A percentile compares a stretch with the other conserved stretches of the same genome.
phyloP scores from a whole-genome alignment of 352 stramenopile species.

The Phytophthora pistaciae region DNA sequence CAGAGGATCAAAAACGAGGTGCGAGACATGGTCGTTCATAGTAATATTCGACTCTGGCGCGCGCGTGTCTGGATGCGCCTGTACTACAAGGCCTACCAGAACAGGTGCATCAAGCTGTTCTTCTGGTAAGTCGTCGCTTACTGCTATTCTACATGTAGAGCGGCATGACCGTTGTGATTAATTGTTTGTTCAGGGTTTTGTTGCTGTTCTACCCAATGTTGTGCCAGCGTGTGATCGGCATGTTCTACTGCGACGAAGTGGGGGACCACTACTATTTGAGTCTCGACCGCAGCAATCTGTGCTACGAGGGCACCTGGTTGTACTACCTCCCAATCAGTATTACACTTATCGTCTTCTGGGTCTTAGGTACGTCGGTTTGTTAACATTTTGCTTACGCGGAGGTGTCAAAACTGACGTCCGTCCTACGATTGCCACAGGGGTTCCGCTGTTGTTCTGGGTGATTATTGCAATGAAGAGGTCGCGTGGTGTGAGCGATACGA shows the following conservation, averaged over 20 bases:
- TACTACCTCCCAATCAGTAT: constrained; percentile 65
- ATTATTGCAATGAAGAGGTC: constrained; percentile 68
- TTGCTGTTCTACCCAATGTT: constrained; percentile 79
- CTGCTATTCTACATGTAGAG: not conserved
- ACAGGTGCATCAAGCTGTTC: constrained; percentile 81
- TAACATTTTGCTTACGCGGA: not conserved
- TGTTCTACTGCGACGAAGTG: constrained; percentile 85
- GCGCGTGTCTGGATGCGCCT: constrained; percentile 74
- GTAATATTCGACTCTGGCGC: constrained; percentile 75
- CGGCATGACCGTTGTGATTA: not conserved
- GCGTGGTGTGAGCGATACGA: constrained; percentile 54
- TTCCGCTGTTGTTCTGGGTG: constrained; percentile 76
- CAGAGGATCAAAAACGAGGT: constrained; percentile 64
- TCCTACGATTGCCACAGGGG: constrained; percentile 38
- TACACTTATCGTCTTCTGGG: constrained; percentile 60
- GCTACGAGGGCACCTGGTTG: constrained; percentile 65
- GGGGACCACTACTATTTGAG: constrained; percentile 68
- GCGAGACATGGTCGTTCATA: constrained; percentile 68
- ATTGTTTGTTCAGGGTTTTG: constrained; percentile 47
- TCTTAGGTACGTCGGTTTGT: constrained; percentile 49
- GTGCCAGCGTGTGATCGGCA: constrained; percentile 69
- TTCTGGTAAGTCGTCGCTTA: constrained; percentile 55
- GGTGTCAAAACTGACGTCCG: not conserved
- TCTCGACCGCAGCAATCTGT: constrained; percentile 65
- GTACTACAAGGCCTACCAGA: constrained; percentile 79